Evolutionary conservation across 2,329 filamentous ascomycete species (phyloP).

Genomic region (Epichloe sp.): DNA sequence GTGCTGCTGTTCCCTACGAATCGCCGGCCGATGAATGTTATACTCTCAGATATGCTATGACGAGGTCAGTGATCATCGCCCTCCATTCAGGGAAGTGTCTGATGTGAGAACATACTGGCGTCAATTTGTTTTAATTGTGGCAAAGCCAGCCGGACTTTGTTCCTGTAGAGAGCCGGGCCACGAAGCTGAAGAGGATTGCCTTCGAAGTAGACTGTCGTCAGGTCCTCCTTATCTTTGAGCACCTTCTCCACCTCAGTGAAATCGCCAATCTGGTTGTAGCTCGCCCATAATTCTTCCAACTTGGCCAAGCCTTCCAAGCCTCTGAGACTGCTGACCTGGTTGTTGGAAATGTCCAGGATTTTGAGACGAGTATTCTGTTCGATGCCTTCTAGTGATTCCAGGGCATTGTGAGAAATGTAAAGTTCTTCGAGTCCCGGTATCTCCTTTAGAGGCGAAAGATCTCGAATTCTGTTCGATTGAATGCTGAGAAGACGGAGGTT

Average conservation of each 20-base stretch:
- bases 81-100: not conserved
- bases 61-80: not conserved
- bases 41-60: constrained; percentile 7
- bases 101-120: constrained; percentile 62
- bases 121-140: constrained; percentile 90
- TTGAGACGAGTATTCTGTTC: constrained; percentile 53
- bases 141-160: constrained; percentile 79
- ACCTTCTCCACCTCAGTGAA: constrained; percentile 73
- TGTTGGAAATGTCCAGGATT: constrained; percentile 81
- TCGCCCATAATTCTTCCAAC: constrained; percentile 89
- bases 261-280: constrained; percentile 68
- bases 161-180: constrained; percentile 76
- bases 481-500: constrained; percentile 84
- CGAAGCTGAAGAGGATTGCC: constrained; percentile 78
- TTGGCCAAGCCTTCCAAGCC: constrained; percentile 56
- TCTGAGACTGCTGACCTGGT: constrained; percentile 62
- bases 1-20: not conserved
- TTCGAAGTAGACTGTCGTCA: constrained; percentile 92
- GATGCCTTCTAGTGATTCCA: constrained; percentile 64
- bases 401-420: constrained; percentile 90
- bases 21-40: not conserved
- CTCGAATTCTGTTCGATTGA: constrained; percentile 83
- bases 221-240: constrained; percentile 61
- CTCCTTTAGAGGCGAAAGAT: constrained; percentile 60
- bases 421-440: constrained; percentile 75